Conservation (phyloP, 345 rosid genomes). For the Eutrema yunnanense region DNA sequence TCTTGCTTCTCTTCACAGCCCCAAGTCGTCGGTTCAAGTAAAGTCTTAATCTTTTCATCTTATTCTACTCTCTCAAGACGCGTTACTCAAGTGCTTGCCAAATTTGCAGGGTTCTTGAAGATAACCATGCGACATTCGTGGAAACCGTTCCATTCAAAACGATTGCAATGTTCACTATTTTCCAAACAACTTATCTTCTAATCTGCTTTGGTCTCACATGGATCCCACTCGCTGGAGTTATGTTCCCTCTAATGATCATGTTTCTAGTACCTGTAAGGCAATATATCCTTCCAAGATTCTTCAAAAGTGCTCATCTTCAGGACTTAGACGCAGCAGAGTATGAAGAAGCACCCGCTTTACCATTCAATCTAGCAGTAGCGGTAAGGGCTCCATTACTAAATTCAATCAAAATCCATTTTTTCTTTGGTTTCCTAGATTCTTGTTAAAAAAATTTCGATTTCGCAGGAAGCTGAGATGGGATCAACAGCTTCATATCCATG, state of each 20-base stretch:
- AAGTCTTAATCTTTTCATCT: neutral
- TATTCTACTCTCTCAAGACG: neutral
- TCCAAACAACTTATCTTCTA: constrained; percentile 73
- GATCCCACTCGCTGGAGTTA: constrained; percentile 90
- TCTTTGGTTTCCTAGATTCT: neutral
- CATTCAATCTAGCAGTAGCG: constrained; percentile 46
- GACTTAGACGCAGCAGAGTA: constrained; percentile 95
- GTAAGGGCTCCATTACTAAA: neutral
- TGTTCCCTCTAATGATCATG: constrained; percentile 95
- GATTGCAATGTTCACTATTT: constrained; percentile 69
- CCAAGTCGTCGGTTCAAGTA: constrained; percentile 95
- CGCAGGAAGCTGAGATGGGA: constrained; percentile 54
- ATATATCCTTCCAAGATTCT: constrained; percentile 77
- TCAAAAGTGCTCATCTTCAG: constrained; percentile 79
- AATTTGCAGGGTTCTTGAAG: constrained; percentile 69
- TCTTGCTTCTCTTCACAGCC: constrained; percentile 81
- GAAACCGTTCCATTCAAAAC: constrained; percentile 92
- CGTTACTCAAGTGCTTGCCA: neutral
- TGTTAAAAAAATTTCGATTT: neutral
- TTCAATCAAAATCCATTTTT: neutral
- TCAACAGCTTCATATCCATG: constrained; percentile 47
- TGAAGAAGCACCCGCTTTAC: constrained; percentile 91
- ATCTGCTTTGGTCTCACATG: constrained; percentile 93
- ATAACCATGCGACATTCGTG: constrained; percentile 73
- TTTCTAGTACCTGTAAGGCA: constrained; percentile 86